phyloP scores from a whole-genome alignment of 2,329 filamentous ascomycete species.

The Thielaviopsis cerberus region DNA sequence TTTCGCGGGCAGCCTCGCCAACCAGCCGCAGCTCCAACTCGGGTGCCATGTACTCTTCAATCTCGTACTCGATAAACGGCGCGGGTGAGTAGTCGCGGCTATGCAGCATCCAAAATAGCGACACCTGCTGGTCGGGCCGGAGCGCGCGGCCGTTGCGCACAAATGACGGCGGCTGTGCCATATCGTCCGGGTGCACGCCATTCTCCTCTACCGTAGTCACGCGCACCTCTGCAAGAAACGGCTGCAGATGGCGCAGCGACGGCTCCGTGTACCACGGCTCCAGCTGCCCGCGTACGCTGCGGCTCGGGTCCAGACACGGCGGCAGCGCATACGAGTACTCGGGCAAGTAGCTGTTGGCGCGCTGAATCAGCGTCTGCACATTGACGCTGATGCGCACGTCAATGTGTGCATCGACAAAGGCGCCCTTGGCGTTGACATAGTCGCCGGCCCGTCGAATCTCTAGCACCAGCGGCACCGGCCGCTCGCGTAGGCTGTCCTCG shows the following conservation, averaged over 20 bases:
- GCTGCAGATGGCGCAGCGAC: not conserved
- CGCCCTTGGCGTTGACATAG: not conserved
- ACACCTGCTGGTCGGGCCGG: constrained; percentile 14
- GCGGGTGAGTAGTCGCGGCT: constrained; percentile 13
- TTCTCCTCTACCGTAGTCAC: not conserved
- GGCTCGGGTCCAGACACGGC: not conserved
- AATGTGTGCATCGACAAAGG: not conserved
- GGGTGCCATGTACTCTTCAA: constrained; percentile 21
- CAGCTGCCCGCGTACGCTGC: not conserved
- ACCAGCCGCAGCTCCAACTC: constrained; percentile 19
- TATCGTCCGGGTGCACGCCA: not conserved
- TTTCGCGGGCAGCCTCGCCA: constrained; percentile 17
- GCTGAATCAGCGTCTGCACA: constrained; percentile 12
- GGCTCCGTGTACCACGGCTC: constrained; percentile 3
- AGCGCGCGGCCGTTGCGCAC: constrained; percentile 7
- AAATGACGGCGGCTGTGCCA: constrained; percentile 13
- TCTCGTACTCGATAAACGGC: constrained; percentile 21
- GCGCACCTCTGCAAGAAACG: constrained; percentile 4
- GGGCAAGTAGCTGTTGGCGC: constrained; percentile 12
- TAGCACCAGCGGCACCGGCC: constrained; percentile 5
- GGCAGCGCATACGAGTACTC: not conserved
- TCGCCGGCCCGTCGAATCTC: constrained; percentile 2
- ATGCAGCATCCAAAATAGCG: constrained; percentile 16
- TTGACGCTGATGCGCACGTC: constrained; percentile 12
- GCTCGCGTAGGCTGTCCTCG: constrained; percentile 4